Conservation (phyloP, 176 grass and related monocot genomes). For the Chrysopogon serrulatus region DNA sequence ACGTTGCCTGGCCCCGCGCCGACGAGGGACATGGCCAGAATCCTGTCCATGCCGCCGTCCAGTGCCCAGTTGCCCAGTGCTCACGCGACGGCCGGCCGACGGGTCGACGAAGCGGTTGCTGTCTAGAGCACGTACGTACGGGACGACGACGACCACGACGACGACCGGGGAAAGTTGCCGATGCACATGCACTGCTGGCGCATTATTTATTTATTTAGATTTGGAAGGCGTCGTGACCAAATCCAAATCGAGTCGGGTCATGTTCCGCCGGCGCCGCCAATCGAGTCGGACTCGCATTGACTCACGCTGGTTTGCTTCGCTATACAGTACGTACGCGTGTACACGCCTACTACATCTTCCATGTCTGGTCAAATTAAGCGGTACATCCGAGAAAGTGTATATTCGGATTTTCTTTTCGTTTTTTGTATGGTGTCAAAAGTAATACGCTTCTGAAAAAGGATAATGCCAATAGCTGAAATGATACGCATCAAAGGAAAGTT, state of each 20-base stretch:
- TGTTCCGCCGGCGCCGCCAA: not conserved
- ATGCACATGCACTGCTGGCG: not conserved
- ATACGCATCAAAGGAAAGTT: too few species aligned
- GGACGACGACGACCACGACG: too few species aligned
- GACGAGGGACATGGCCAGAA: constrained; percentile 34
- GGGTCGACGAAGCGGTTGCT: not conserved
- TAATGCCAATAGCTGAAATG: too few species aligned
- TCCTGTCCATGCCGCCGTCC: constrained; percentile 30
- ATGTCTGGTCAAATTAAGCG: too few species aligned
- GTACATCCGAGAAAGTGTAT: too few species aligned
- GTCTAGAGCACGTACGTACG: not conserved
- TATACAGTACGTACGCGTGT: too few species aligned
- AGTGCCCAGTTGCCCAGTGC: too few species aligned
- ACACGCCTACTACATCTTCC: too few species aligned
- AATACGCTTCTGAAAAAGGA: too few species aligned
- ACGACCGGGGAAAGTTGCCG: not conserved
- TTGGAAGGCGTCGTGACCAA: too few species aligned
- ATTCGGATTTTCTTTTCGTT: too few species aligned
- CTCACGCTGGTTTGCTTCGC: not conserved
- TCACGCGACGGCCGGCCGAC: not conserved
- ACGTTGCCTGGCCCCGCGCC: constrained; percentile 24
- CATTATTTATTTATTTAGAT: not conserved
- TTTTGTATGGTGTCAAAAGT: too few species aligned
- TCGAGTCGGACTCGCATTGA: not conserved
- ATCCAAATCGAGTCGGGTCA: not conserved